Percentiles rank a stretch among this genome's conserved stretches.
Conservation (phyloP, 768 basidiomycete species). For the Suillus clintonianus region DNA sequence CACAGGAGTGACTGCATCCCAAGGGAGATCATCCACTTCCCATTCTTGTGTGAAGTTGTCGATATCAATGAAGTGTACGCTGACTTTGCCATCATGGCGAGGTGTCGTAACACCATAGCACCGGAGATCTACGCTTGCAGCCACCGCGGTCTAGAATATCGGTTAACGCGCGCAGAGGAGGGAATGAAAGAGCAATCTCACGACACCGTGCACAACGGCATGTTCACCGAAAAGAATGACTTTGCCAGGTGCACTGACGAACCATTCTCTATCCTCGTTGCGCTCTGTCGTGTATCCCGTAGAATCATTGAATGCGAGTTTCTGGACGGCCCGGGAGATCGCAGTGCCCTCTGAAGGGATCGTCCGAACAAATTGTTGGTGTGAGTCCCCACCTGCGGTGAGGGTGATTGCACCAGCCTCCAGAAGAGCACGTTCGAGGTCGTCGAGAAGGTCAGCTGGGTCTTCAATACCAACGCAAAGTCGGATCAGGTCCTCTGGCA, state of each 20-base stretch:
- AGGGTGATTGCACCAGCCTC: conserved; percentile 86
- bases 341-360: conserved; percentile 32
- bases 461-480: conserved; percentile 99
- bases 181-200: conserved; percentile 45
- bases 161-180: conserved; percentile 8
- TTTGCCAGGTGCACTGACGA: conserved; percentile 96
- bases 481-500: conserved; percentile 98
- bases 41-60: conserved; percentile 78
- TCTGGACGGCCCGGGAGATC: conserved; percentile 67
- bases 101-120: conserved; percentile 87
- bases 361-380: conserved; percentile 50
- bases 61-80: conserved; percentile 79
- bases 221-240: conserved; percentile 99
- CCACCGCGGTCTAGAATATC: not conserved
- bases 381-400: conserved; percentile 46
- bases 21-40: conserved; percentile 76
- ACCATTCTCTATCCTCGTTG: conserved; percentile 60
- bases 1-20: conserved; percentile 67
- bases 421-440: conserved; percentile 89
- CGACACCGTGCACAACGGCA: conserved; percentile 96
- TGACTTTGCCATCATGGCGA: conserved; percentile 70
- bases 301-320: conserved; percentile 47
- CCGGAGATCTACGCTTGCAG: conserved; percentile 88
- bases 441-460: conserved; percentile 87
- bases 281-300: conserved; percentile 11